Base-by-base conservation (phyloP, 2,329 filamentous ascomycete species). In the Grosmannia serpens region DNA sequence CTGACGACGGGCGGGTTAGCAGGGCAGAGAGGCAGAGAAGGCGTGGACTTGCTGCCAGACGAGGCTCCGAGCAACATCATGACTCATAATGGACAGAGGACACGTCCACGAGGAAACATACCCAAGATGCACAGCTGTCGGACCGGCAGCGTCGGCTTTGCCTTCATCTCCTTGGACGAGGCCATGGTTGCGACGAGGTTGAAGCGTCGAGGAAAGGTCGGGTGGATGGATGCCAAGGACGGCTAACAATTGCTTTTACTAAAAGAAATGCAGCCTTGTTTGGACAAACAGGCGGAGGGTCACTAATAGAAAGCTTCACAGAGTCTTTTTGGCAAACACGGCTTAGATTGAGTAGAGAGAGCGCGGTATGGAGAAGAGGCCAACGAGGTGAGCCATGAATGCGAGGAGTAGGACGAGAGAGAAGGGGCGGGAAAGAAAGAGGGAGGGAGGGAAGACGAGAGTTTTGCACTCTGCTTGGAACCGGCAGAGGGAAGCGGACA, bases 51-150 rank as follows among this genome's bases (percentile, higher is more conserved):
- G 38, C 38, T 41, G 38, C 41, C 41, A 55, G 33, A 50, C 24
- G 47, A 24, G 10, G 38, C 24, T 51, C 50, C 17, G 22, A 35
- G 31, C 20, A 44, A 9, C 6, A 44, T 6, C 20, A 22, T 44
- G 41, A 44, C 41, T 44, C 41, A 44, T 20, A 8, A n/a, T 41
- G 17, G 38, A 11, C 15, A 20, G 38, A 41, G 5, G 17, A 44
- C 41, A 9, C 5, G 35, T 7, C 35, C 10, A 5, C 17, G 35
- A 13, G 10, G 9, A 35, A 10, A 29, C 49, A 31, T 79, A 91
- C 88, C 85, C 63, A 95, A 74, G 68, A 95, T 91, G 50, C 84
- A 75, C 67, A 95, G 77, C 74, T 95, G 89, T 78, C 85, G 82
- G 49, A 82, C 77, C 0, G 89, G 89, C 77, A 94, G 78, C 75